phyloP scores from a whole-genome alignment of 106 monocot genomes.

The Apostasia ramifera region DNA sequence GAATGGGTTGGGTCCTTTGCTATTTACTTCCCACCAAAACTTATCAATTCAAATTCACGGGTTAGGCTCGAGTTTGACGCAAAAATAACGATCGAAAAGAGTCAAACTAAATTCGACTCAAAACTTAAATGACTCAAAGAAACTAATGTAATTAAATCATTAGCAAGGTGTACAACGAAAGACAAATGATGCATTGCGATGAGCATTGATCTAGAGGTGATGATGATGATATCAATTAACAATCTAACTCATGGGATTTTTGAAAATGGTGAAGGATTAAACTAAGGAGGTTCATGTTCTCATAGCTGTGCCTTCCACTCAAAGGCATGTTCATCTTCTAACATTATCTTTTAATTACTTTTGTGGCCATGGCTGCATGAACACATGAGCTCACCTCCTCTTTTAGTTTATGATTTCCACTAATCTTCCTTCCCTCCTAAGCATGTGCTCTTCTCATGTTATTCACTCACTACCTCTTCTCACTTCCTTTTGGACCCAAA shows the following conservation, averaged over 20 bases:
- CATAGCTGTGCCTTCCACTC: constrained; percentile 57
- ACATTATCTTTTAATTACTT: constrained; percentile 25
- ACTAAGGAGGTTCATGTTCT: constrained; percentile 29
- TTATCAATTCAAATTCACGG: not conserved
- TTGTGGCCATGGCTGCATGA: constrained; percentile 29
- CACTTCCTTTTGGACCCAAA: no score
- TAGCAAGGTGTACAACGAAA: no score
- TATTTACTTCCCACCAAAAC: constrained; percentile 1
- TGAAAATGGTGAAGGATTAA: constrained; percentile 12
- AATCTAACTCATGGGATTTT: not conserved
- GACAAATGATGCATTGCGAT: no score
- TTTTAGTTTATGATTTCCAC: constrained; percentile 28
- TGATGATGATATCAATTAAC: not conserved
- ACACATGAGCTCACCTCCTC: constrained; percentile 21
- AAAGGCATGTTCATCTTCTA: constrained; percentile 48
- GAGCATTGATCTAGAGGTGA: no score
- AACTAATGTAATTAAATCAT: no score
- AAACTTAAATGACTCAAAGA: no score
- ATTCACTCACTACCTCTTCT: constrained; percentile 16
- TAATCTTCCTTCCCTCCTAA: constrained; percentile 21
- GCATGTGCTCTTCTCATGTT: constrained; percentile 43
- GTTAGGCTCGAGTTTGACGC: constrained; percentile 7
- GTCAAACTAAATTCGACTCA: no score
- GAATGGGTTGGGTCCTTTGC: constrained; percentile 12
- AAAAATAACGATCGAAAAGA: no score